phyloP scores from a whole-genome alignment of 1,139 yeast species.

The Entelexis paramagnoliae region DNA sequence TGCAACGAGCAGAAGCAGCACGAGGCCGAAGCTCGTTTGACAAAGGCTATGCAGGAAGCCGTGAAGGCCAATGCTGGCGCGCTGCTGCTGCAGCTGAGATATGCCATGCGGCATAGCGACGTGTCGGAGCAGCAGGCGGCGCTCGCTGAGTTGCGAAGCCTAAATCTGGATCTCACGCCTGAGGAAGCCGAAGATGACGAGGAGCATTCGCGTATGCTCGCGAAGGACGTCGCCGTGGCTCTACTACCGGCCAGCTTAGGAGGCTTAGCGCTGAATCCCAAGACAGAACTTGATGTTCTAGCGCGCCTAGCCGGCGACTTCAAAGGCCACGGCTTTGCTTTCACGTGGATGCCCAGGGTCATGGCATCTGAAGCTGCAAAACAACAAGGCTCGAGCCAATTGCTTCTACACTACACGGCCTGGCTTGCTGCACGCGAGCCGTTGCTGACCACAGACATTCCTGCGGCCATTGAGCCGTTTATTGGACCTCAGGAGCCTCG shows the following conservation, averaged over 20 bases:
- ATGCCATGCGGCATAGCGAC: background rate
- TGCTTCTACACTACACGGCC: background rate
- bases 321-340: background rate
- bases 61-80: background rate
- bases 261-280: background rate
- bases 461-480: background rate
- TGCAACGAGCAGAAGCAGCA: background rate
- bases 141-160: background rate
- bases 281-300: background rate
- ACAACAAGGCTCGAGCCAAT: background rate
- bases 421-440: constrained; percentile 8
- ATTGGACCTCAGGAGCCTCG: background rate
- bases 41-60: background rate
- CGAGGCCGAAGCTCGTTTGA: background rate
- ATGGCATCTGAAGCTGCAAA: background rate
- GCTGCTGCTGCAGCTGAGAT: background rate
- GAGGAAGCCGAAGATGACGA: background rate
- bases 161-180: background rate
- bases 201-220: background rate
- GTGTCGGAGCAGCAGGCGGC: background rate
- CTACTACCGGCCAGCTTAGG: background rate
- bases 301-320: background rate
- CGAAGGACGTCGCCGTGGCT: background rate
- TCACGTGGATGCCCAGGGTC: constrained; percentile 3
- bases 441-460: background rate